Evolutionary conservation across 352 stramenopile species (phyloP), one percentile per base, ranked within the genome.

Genomic region (Globisporangium spinosum): DNA sequence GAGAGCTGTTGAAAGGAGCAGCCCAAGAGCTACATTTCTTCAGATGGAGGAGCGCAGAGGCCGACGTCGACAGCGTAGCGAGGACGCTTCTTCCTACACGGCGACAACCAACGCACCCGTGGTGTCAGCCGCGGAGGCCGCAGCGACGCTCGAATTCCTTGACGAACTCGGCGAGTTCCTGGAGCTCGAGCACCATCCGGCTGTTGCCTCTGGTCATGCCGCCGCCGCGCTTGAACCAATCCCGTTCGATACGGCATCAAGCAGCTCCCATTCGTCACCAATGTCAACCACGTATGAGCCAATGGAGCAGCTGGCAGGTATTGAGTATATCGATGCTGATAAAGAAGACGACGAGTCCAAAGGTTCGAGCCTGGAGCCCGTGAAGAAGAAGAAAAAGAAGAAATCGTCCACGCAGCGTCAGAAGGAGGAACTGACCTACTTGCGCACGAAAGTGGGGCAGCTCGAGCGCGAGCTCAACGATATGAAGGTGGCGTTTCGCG

Each of bases 381-480:
- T 27, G 23, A 35, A 35, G 51, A 58, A 58, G 40, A 43, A 56
- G 58, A 57, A 57, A 22, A 43, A 55, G 38, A 64, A 80, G 58
- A 85, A 85, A 64, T 81, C 78, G 62, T 86, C 78, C 0, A 63
- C 76, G 4, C 82, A 86, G 60, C 68, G 78, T 27, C 78, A 86
- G 65, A 86, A 86, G 58, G 78, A 86, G 54, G 78, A 86, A 58
- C 70, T 86, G 1, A 76, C 65, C 27, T 58, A 70, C 29, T 56
- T 86, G n/a, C 76, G 78, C 25, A 69, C 76, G 17, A 75, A 82
- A 62, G 76, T 83, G 27, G 69, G 82, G 60, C 73, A 85, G 68
- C 71, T 85, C 2, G 70, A 83, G 68, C 64, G 74, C 10, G 75
- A 85, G 57, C 71, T 85, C 51, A 35, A 17, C 1, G 51, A 57